phyloP scores from a whole-genome alignment of 108 stramenopile genomes.

The Pseudonitzschia pungens region DNA sequence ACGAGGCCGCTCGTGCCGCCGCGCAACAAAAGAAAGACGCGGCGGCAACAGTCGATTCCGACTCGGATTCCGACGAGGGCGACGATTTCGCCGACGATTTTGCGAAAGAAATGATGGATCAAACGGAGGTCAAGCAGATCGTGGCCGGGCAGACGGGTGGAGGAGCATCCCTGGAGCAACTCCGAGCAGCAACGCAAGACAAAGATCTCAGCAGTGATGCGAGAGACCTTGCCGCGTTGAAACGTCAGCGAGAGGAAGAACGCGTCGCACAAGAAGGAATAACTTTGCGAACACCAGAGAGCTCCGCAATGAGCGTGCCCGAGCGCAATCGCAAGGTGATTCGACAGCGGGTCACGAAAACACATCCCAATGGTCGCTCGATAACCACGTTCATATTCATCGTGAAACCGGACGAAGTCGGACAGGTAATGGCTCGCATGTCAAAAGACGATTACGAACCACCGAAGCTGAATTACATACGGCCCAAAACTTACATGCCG shows the following conservation, averaged over 20 bases:
- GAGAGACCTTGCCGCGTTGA: constrained; percentile 70
- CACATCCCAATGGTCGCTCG: constrained; percentile 72
- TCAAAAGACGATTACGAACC: constrained; percentile 25
- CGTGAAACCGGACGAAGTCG: constrained; percentile 65
- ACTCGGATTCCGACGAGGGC: constrained; percentile 46
- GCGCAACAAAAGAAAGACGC: constrained; percentile 35
- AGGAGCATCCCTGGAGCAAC: constrained; percentile 34
- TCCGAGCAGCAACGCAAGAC: constrained; percentile 44
- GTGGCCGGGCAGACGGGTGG: constrained; percentile 59
- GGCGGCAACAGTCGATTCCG: constrained; percentile 36
- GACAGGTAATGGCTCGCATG: constrained; percentile 50
- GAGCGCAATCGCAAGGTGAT: constrained; percentile 56
- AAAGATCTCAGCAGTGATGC: constrained; percentile 75
- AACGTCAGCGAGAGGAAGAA: constrained; percentile 75
- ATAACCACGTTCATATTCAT: constrained; percentile 85
- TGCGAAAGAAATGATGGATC: constrained; percentile 74
- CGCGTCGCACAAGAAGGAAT: constrained; percentile 61
- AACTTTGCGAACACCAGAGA: constrained; percentile 17
- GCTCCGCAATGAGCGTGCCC: constrained; percentile 8
- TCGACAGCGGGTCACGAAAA: constrained; percentile 73
- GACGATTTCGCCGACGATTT: constrained; percentile 48
- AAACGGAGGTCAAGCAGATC: constrained; percentile 62
- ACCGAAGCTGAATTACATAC: constrained; percentile 20
- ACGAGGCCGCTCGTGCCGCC: constrained; percentile 16
- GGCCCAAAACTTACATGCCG: constrained; percentile 37